These are phyloP conservation scores for Botrytis fabae DNA, from an alignment of 2,329 filamentous ascomycete species.

Conservation along the genomic window DNA sequence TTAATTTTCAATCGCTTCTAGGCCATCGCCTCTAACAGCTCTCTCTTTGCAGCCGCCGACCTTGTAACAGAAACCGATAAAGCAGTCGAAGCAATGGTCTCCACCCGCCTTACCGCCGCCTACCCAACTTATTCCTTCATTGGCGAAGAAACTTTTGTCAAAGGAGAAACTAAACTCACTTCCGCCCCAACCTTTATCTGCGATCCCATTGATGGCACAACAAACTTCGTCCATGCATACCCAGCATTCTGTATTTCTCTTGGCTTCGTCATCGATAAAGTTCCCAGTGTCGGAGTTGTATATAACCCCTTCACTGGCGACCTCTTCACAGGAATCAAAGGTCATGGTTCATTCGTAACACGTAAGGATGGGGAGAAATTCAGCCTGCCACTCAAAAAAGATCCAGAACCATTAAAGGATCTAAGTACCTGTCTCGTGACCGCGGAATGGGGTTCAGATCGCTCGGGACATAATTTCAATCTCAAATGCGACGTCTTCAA, in stretches of 20 bases:
- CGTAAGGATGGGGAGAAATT: slow-evolving; percentile 43
- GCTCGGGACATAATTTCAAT: slow-evolving; percentile 69
- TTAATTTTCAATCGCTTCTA: not conserved
- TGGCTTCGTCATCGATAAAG: slow-evolving; percentile 63
- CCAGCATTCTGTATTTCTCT: slow-evolving; percentile 76
- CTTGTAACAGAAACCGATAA: slow-evolving; percentile 69
- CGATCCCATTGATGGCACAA: slow-evolving; percentile 81
- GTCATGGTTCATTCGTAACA: slow-evolving; percentile 61
- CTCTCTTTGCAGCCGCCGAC: slow-evolving; percentile 56
- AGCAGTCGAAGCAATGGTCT: slow-evolving; percentile 64
- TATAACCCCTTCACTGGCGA: slow-evolving; percentile 75
- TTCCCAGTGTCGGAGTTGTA: slow-evolving; percentile 69
- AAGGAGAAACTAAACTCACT: slow-evolving; percentile 61
- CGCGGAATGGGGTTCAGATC: slow-evolving; percentile 71
- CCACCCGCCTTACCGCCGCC: slow-evolving; percentile 49
- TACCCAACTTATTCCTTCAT: slow-evolving; percentile 65
- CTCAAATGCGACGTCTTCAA: slow-evolving; percentile 68
- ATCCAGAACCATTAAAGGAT: slow-evolving; percentile 57
- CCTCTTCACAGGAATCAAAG: slow-evolving; percentile 68
- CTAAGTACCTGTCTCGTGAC: slow-evolving; percentile 66
- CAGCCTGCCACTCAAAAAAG: slow-evolving; percentile 49
- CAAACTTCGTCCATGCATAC: slow-evolving; percentile 78
- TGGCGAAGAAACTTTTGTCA: slow-evolving; percentile 75
- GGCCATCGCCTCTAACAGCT: slow-evolving; percentile 17
- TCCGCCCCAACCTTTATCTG: slow-evolving; percentile 73